Evolutionary conservation across 192 early-diverging fungal genomes (phyloP), one percentile per base, ranked within the genome.

Genomic region (Umbelopsis vinacea): DNA sequence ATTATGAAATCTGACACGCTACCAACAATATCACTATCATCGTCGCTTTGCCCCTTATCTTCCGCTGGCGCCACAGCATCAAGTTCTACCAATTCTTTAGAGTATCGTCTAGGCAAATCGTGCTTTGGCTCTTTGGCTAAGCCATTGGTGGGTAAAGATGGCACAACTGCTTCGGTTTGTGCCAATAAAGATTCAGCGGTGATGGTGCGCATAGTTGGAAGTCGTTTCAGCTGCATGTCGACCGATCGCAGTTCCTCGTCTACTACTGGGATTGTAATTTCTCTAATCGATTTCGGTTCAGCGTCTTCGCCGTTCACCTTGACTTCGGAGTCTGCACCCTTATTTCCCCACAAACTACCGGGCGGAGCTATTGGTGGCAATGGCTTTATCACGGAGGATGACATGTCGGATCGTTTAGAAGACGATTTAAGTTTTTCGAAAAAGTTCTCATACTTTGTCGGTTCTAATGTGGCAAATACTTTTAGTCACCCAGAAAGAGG

Each of bases 211-310:
- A 37, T 63, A 8, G 57, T 63, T 0, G 71, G 63, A 24, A 73
- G 11, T 48, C 46, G 47, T 35, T 52, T 73, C 6, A 73, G 46
- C 47, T 73, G 71, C 21, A 67, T 48, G 45, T 73, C 50, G 14
- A 73, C 50, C n/a, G 71, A 73, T 24, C 71, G 60, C 22, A 73
- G 33, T 47, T 73, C 57, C 52, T 73, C 71, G 52, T 73, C 71
- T 43, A 52, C 69, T 22, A 70, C 69, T 17, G 71, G 71, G 24
- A 71, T 71, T n/a, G 55, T 71, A 6, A 71, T 71, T 48, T 71
- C 71, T 33, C 43, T 26, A 48, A 63, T 71, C 24, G 19, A 23
- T 24, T 37, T 73, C 2, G 46, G 19, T 22, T 63, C 46, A 37
- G 43, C 29, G 1, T 63, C 33, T 35, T 14, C 40, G 40, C 40